A percentile compares a stretch with the other conserved stretches of the same genome.
Conservation (phyloP, 2,329 filamentous ascomycete genomes). For the Leptosphaerulina australis region DNA sequence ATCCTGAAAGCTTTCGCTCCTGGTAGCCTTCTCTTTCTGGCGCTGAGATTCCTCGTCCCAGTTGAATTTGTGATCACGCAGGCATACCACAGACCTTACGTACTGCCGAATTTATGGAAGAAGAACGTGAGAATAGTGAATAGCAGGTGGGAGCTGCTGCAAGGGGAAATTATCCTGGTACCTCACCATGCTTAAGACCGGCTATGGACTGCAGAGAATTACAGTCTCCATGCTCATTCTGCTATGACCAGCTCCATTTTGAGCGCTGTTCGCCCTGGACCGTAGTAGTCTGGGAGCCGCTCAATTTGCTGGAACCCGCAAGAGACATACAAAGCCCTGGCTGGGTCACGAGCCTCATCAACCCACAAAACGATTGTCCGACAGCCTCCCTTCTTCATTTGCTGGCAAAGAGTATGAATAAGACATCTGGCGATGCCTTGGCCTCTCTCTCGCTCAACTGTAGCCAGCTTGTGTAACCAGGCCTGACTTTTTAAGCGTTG, state of each 20-base stretch:
- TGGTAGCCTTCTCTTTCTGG: conserved; percentile 40
- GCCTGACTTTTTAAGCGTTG: conserved; percentile 42
- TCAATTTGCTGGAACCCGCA: conserved; percentile 56
- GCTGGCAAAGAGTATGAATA: conserved; percentile 51
- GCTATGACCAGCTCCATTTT: conserved; percentile 35
- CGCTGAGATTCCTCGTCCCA: conserved; percentile 38
- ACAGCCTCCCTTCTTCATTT: conserved; percentile 55
- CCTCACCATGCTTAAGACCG: conserved; percentile 27
- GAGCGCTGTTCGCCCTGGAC: conserved; percentile 54
- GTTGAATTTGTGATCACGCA: conserved; percentile 34
- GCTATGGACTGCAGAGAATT: conserved; percentile 7
- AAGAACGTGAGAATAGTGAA: conserved; percentile 37
- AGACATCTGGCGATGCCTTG: conserved; percentile 56
- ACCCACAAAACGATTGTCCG: conserved; percentile 59
- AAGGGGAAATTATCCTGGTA: conserved; percentile 40
- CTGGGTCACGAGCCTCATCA: conserved; percentile 54
- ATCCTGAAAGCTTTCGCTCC: conserved; percentile 30
- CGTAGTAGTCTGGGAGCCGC: conserved; percentile 58
- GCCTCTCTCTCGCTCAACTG: conserved; percentile 53
- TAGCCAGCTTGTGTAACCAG: conserved; percentile 60
- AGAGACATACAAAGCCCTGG: conserved; percentile 53
- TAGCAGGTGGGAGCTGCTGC: conserved; percentile 30
- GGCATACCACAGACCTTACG: conserved; percentile 28
- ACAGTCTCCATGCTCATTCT: conserved; percentile 18
- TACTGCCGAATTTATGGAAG: conserved; percentile 24